Percentiles rank a stretch among this genome's conserved stretches.
phyloP scores from a whole-genome alignment of 345 rosid genomes.

The Salix brachista region DNA sequence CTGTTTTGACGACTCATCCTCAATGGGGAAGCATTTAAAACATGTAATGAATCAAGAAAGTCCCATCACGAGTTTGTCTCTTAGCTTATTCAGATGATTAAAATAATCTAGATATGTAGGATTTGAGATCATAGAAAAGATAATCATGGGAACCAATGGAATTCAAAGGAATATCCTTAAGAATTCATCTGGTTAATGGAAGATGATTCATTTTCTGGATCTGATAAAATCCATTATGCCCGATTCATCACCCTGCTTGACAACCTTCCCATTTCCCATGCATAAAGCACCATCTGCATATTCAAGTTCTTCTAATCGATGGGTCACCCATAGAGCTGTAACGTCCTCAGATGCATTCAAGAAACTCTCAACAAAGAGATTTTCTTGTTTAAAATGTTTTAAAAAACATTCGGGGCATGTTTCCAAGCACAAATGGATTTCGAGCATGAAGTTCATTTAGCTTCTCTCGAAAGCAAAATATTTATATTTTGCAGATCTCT shows the following conservation, averaged over 20 bases:
- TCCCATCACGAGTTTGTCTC: not conserved
- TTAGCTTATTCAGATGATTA: not conserved
- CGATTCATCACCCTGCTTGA: slow-evolving; percentile 24
- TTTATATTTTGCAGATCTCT: not conserved
- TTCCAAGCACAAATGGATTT: no score
- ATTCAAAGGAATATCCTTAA: slow-evolving; percentile 13
- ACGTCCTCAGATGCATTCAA: slow-evolving; percentile 57
- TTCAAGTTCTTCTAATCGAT: slow-evolving; percentile 84
- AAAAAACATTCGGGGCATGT: no score
- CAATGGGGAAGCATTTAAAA: not conserved
- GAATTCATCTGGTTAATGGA: slow-evolving; percentile 48
- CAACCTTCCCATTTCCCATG: slow-evolving; percentile 79
- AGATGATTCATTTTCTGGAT: slow-evolving; percentile 37
- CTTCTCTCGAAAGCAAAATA: not conserved
- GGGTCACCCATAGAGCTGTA: slow-evolving; percentile 31
- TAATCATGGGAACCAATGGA: not conserved
- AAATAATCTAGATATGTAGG: not conserved
- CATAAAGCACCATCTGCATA: slow-evolving; percentile 85
- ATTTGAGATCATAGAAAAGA: not conserved
- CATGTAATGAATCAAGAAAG: not conserved
- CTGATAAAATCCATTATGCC: no score
- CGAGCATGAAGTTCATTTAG: not conserved
- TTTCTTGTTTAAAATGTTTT: no score
- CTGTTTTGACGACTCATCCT: not conserved
- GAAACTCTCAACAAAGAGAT: slow-evolving; percentile 13